phyloP scores from a whole-genome alignment of 805 yeast species.

The Saccharomycopsis fermentans region DNA sequence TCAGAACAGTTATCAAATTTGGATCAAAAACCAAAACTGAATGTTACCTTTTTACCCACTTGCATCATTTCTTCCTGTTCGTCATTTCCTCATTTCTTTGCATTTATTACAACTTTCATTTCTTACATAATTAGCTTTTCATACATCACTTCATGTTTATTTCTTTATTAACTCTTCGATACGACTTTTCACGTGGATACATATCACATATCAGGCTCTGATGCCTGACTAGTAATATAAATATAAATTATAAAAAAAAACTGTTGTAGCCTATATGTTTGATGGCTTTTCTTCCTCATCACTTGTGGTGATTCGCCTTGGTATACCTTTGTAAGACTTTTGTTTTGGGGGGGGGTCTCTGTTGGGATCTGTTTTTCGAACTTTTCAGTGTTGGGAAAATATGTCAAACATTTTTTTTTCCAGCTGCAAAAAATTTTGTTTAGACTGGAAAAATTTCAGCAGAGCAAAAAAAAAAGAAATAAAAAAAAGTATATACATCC shows the following conservation, averaged over 20 bases:
- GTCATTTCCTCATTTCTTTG: not conserved
- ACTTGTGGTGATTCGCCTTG: too few species aligned
- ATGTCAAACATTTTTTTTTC: not conserved
- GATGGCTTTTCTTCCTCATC: too few species aligned
- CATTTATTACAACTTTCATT: not conserved
- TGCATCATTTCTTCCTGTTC: not conserved
- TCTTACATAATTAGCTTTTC: not conserved
- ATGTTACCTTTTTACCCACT: not conserved
- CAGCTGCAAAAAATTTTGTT: not conserved
- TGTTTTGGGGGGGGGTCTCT: too few species aligned
- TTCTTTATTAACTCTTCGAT: not conserved
- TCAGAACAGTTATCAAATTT: conserved; percentile 14
- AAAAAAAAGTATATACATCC: too few species aligned
- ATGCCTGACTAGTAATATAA: too few species aligned
- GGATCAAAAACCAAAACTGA: conserved; percentile 13
- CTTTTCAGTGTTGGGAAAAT: not conserved
- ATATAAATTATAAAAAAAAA: too few species aligned
- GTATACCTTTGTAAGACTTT: too few species aligned
- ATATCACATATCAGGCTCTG: too few species aligned
- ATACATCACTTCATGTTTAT: not conserved
- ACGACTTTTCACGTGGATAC: not conserved
- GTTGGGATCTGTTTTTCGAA: too few species aligned
- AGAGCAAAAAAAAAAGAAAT: too few species aligned
- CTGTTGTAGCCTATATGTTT: too few species aligned
- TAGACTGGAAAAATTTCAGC: too few species aligned